Percentiles rank a stretch among this genome's conserved stretches.
Evolutionary conservation across 345 rosid genomes (phyloP).

Genomic region (Geranium rotundifolium): DNA sequence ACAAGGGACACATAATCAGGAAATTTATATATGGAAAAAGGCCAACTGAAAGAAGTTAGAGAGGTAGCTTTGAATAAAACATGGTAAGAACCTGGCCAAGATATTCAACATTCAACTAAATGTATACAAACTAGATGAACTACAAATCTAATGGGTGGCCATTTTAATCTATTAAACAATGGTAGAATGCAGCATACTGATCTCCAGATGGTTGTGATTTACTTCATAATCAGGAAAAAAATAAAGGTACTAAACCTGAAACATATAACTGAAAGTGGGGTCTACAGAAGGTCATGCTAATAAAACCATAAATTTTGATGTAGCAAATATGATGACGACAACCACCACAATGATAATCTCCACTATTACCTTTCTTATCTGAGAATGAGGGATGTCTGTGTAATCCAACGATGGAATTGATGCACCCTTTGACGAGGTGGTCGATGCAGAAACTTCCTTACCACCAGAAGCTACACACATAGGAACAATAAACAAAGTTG

Average conservation of each 20-base stretch:
- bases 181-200: not conserved
- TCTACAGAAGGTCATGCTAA: not conserved
- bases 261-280: not conserved
- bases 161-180: not conserved
- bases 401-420: constrained; percentile 57
- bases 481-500: not conserved
- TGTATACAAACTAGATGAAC: not conserved
- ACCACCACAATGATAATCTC: not conserved
- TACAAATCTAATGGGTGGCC: not conserved
- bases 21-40: not conserved
- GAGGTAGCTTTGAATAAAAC: not conserved
- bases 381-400: constrained; percentile 80
- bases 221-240: not conserved
- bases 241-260: too few species aligned
- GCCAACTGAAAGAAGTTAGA: not conserved
- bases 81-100: not conserved
- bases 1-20: not conserved
- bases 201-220: not conserved
- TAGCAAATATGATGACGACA: not conserved
- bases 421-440: constrained; percentile 35
- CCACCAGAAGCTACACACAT: constrained; percentile 48
- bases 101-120: not conserved
- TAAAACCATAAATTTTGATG: not conserved
- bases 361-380: constrained; percentile 77
- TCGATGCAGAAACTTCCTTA: constrained; percentile 49